These are phyloP conservation scores for Tuctoria greenei DNA, from an alignment of 176 grass and related monocot species.

Conservation along the genomic window DNA sequence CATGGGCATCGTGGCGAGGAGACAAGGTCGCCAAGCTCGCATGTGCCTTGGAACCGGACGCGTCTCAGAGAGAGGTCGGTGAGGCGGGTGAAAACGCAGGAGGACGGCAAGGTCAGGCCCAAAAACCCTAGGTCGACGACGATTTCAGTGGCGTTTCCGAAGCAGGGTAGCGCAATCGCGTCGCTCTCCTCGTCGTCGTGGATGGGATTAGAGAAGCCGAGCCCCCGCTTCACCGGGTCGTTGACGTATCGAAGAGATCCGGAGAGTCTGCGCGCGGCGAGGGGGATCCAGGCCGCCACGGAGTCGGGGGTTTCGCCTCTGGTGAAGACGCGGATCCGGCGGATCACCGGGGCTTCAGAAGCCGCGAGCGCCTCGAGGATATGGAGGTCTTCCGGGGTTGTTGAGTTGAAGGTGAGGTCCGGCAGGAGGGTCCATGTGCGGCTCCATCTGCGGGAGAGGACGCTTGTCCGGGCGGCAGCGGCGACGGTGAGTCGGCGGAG, in stretches of 20 bases:
- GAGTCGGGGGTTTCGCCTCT: not conserved
- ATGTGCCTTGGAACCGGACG: not conserved
- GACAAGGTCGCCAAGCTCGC: not conserved
- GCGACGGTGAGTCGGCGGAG: not conserved
- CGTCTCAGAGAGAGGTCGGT: not conserved
- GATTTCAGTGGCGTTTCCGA: not conserved
- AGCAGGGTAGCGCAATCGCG: constrained; percentile 23
- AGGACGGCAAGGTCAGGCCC: not conserved
- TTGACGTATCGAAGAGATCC: too few relatives aligned
- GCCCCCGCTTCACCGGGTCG: too few relatives aligned
- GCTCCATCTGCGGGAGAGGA: constrained; percentile 36
- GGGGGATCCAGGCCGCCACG: constrained; percentile 31
- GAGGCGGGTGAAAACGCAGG: constrained; percentile 1
- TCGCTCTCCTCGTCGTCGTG: not conserved
- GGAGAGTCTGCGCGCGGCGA: constrained; percentile 21
- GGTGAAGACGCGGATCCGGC: not conserved
- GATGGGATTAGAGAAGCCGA: too few relatives aligned
- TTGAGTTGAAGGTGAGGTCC: not conserved
- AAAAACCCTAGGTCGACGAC: not conserved
- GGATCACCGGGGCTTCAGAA: not conserved
- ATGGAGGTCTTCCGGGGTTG: not conserved
- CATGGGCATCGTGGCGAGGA: not conserved
- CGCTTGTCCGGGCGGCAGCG: constrained; percentile 5
- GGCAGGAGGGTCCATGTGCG: constrained; percentile 24
- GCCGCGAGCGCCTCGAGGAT: not conserved